Conservation (phyloP, 805 yeast species). For the Wickerhamomyces kurtzmanii region DNA sequence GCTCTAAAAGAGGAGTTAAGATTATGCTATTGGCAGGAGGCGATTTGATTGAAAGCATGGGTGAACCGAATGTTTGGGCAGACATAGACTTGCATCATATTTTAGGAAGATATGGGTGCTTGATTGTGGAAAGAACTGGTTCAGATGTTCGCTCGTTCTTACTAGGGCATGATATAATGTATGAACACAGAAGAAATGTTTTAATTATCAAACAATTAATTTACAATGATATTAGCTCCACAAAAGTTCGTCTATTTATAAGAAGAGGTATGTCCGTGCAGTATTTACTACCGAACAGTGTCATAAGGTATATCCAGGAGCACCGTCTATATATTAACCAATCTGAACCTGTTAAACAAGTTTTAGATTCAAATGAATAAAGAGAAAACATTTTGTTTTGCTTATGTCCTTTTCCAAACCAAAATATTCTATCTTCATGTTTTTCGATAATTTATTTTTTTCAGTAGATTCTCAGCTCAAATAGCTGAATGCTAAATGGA, state of each 20-base stretch:
- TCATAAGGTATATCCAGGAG: slow-evolving; percentile 90
- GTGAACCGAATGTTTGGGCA: slow-evolving; percentile 99
- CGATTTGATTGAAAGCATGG: slow-evolving; percentile 95
- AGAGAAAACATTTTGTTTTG: too few relatives aligned
- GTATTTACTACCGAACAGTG: slow-evolving; percentile 86
- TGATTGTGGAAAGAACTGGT: slow-evolving; percentile 95
- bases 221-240: slow-evolving; percentile 91
- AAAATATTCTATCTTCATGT: too few relatives aligned
- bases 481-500: too few relatives aligned
- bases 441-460: too few relatives aligned
- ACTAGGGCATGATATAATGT: slow-evolving; percentile 92
- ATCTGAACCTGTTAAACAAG: slow-evolving; percentile 91
- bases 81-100: slow-evolving; percentile 93
- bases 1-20: slow-evolving; percentile 72
- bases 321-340: slow-evolving; percentile 78
- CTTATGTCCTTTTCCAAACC: too few relatives aligned
- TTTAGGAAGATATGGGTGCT: slow-evolving; percentile 90
- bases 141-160: slow-evolving; percentile 89
- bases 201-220: slow-evolving; percentile 92
- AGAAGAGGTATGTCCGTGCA: slow-evolving; percentile 97
- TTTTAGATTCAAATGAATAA: slow-evolving; percentile 35
- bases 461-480: too few relatives aligned
- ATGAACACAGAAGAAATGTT: slow-evolving; percentile 89
- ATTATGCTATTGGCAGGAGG: slow-evolving; percentile 97
- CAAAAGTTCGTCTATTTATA: slow-evolving; percentile 86